A percentile compares a stretch with the other conserved stretches of the same genome.
Conservation (phyloP, 108 stramenopile genomes). For the Cyclotella kingstonii region DNA sequence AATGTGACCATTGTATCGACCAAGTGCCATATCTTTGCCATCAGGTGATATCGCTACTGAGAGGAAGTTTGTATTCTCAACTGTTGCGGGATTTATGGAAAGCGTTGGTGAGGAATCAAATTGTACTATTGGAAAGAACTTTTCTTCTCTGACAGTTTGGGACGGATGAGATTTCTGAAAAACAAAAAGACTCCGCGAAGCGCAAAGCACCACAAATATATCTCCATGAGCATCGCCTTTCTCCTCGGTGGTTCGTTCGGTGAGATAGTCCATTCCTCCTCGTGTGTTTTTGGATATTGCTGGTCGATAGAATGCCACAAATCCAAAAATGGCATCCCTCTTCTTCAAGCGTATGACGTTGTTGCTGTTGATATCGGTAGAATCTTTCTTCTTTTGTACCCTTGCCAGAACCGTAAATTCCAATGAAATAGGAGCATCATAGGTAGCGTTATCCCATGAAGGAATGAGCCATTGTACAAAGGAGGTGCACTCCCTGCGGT, state of each 20-base stretch:
- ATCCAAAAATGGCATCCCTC: constrained; percentile 29
- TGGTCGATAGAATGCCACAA: constrained; percentile 28
- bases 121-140: constrained; percentile 10
- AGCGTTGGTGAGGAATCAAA: constrained; percentile 2
- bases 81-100: neutral
- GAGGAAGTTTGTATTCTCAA: constrained; percentile 4
- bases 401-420: constrained; percentile 3
- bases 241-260: neutral
- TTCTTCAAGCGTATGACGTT: constrained; percentile 24
- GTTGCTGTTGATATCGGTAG: neutral
- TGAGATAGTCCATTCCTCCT: neutral
- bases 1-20: constrained; percentile 53
- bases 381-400: neutral
- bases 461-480: neutral
- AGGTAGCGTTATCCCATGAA: neutral
- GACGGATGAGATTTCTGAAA: constrained; percentile 15
- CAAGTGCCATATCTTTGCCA: constrained; percentile 44
- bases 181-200: constrained; percentile 15
- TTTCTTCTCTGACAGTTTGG: neutral
- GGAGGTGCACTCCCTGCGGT: neutral
- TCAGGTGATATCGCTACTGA: constrained; percentile 50
- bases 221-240: constrained; percentile 9
- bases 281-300: neutral
- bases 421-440: neutral
- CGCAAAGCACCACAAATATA: constrained; percentile 25